A percentile compares a stretch with the other conserved stretches of the same genome.
Conservation (phyloP, 345 rosid species). For the Anacardium occidentale region DNA sequence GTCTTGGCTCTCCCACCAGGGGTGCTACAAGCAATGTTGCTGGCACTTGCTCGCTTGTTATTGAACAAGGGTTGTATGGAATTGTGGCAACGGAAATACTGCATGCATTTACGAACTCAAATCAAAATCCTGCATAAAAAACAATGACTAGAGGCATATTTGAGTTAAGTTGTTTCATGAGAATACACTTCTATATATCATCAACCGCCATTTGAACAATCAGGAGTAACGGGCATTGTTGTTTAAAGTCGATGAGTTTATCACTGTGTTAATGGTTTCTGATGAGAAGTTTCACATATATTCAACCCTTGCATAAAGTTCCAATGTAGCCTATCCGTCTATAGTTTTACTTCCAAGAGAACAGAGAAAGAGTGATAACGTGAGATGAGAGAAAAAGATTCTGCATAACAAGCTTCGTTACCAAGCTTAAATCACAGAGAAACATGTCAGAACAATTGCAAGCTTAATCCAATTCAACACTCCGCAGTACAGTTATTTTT, state of each 20-base stretch:
- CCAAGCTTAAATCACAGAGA: background rate
- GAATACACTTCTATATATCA: background rate
- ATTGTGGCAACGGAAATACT: constrained; percentile 84
- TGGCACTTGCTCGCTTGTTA: constrained; percentile 48
- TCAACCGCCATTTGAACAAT: background rate
- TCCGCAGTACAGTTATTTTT: background rate
- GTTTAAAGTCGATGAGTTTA: no score
- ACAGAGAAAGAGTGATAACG: background rate
- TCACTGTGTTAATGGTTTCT: no score
- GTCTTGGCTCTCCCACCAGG: constrained; percentile 75
- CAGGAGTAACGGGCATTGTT: no score
- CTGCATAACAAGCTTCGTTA: background rate
- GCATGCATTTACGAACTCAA: constrained; percentile 23
- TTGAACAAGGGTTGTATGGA: constrained; percentile 76
- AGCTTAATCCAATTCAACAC: constrained; percentile 2
- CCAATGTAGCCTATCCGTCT: background rate
- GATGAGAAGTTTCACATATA: no score
- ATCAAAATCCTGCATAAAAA: background rate
- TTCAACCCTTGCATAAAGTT: background rate
- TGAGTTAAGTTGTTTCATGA: background rate
- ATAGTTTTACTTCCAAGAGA: background rate
- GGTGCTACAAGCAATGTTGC: constrained; percentile 43
- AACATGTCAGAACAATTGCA: background rate
- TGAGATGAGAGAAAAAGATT: background rate
- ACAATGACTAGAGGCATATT: background rate